Evolutionary conservation across 148 eudicot species (phyloP).

Genomic region (Heliamphora exappendiculata): DNA sequence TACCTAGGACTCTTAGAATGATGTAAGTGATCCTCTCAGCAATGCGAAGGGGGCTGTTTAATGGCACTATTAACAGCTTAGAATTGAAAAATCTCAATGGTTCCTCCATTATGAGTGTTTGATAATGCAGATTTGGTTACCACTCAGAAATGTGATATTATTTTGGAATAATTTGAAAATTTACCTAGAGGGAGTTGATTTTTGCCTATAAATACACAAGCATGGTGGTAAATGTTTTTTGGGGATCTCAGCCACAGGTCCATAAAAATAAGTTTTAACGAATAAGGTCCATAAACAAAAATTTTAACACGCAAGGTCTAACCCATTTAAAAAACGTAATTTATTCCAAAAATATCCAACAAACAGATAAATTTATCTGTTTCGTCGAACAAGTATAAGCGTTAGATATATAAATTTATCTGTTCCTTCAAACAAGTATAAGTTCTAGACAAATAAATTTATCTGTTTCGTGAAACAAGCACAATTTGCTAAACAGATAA

Average conservation of each 20-base stretch:
- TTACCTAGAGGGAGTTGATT: not conserved
- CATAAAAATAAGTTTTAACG: not conserved
- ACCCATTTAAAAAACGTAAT: too few species aligned
- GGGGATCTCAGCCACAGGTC: too few species aligned
- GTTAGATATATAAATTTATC: too few species aligned
- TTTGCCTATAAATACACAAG: not conserved
- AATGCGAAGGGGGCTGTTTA: not conserved
- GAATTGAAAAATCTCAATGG: not conserved
- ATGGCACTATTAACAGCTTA: not conserved
- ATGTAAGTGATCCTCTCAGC: conserved; percentile 52
- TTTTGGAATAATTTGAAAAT: not conserved
- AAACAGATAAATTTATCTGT: too few species aligned
- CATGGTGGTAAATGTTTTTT: not conserved
- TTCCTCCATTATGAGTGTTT: not conserved
- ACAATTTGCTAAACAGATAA: too few species aligned
- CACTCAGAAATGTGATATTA: not conserved
- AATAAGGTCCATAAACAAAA: too few species aligned
- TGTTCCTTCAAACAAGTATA: too few species aligned
- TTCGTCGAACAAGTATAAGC: too few species aligned
- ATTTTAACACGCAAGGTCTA: too few species aligned
- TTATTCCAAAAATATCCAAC: too few species aligned
- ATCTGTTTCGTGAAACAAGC: too few species aligned
- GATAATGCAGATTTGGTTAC: not conserved
- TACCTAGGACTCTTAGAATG: conserved; percentile 96
- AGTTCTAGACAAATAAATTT: too few species aligned